Conservation (phyloP, 2,329 filamentous ascomycete genomes). For the Diaporthe sp. region DNA sequence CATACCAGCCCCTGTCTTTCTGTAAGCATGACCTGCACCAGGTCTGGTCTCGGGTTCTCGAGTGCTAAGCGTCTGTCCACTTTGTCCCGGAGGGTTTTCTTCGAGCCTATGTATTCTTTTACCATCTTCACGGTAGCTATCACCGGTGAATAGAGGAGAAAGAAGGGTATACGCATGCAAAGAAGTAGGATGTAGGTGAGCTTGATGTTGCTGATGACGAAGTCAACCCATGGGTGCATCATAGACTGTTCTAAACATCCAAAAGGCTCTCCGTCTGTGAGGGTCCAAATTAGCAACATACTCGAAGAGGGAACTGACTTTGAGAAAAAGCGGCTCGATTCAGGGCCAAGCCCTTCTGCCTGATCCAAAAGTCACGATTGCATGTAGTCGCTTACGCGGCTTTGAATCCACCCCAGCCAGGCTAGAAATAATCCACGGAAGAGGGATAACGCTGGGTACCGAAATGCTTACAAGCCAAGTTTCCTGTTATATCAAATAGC, state of each 20-base stretch:
- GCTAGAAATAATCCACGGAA: background rate
- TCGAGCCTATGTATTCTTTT: background rate
- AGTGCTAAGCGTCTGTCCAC: slow-evolving; percentile 9
- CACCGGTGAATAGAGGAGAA: background rate
- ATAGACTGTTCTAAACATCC: slow-evolving; percentile 13
- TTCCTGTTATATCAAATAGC: slow-evolving; percentile 36
- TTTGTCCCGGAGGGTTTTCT: background rate
- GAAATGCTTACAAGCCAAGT: slow-evolving; percentile 22
- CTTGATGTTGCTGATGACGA: slow-evolving; percentile 14
- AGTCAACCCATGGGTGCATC: slow-evolving; percentile 10
- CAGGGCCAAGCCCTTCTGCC: background rate
- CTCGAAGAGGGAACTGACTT: background rate
- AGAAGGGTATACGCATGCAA: slow-evolving; percentile 13
- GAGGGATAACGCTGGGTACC: too few relatives aligned
- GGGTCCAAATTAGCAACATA: background rate
- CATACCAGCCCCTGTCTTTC: slow-evolving; percentile 2
- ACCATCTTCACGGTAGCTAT: slow-evolving; percentile 5
- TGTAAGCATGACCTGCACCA: slow-evolving; percentile 9
- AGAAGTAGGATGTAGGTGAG: slow-evolving; percentile 18
- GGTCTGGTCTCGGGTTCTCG: slow-evolving; percentile 3
- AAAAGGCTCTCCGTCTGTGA: slow-evolving; percentile 17
- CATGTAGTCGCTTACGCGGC: background rate
- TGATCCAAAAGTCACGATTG: background rate
- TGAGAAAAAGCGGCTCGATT: background rate
- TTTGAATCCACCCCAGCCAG: background rate